Percentiles rank a stretch among this genome's conserved stretches.
Evolutionary conservation across 2,329 filamentous ascomycete genomes (phyloP).

Genomic region (Cytospora piceae): DNA sequence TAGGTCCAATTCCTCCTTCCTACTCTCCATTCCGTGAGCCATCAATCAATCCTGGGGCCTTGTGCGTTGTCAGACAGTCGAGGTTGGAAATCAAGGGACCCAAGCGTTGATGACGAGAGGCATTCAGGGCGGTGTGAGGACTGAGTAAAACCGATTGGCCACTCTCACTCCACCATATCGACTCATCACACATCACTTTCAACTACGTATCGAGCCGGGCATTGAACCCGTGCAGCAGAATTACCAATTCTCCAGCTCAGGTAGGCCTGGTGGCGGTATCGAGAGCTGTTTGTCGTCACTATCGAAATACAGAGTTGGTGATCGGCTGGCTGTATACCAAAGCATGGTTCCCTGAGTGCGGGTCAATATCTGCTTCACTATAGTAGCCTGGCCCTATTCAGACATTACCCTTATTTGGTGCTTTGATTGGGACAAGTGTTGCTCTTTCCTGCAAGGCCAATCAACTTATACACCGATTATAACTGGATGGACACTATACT

Average conservation of each 20-base stretch:
- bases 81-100: constrained; percentile 9
- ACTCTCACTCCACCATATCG: constrained; percentile 12
- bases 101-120: constrained; percentile 7
- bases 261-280: not conserved
- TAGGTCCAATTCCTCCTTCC: not conserved
- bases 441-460: not conserved
- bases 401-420: not conserved
- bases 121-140: constrained; percentile 14
- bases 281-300: not conserved
- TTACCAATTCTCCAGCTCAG: not conserved
- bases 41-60: constrained; percentile 1
- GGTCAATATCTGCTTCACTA: not conserved
- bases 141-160: constrained; percentile 1
- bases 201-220: constrained; percentile 2
- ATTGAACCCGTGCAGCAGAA: constrained; percentile 8
- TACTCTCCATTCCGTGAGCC: not conserved
- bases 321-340: not conserved
- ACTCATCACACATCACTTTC: constrained; percentile 11
- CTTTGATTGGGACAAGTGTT: not conserved
- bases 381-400: not conserved
- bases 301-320: not conserved
- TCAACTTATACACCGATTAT: not conserved
- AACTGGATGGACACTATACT: not conserved
- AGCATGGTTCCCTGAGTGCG: not conserved
- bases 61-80: constrained; percentile 7